Percentiles rank a stretch among this genome's conserved stretches.
These are phyloP conservation scores for Telfairia occidentalis DNA, from an alignment of 331 rosid genomes.

Conservation along the genomic window DNA sequence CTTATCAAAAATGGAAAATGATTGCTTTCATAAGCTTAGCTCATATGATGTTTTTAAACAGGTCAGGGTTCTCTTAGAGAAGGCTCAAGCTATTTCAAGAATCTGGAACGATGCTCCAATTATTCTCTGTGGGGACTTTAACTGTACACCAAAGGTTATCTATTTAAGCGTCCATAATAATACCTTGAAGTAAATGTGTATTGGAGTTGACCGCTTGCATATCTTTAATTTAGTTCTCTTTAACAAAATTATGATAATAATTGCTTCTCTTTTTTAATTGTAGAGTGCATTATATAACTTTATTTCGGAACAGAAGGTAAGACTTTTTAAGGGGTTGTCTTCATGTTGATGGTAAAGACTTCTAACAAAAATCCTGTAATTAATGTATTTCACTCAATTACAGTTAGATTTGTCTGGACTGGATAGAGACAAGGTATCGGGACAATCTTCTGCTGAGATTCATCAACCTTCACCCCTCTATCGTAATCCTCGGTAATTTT, in stretches of 20 bases:
- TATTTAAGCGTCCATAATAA: constrained; percentile 9
- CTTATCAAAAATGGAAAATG: too few relatives aligned
- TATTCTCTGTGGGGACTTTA: constrained; percentile 88
- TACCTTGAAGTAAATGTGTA: constrained; percentile 6
- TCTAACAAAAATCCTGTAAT: not conserved
- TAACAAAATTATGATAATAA: not conserved
- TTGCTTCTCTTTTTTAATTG: not conserved
- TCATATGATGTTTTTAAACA: constrained; percentile 28
- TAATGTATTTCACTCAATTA: constrained; percentile 14
- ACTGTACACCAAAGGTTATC: constrained; percentile 85
- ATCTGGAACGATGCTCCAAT: constrained; percentile 77
- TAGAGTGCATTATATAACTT: constrained; percentile 90
- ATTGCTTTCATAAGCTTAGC: constrained; percentile 10
- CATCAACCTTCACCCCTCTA: constrained; percentile 21
- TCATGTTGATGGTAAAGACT: constrained; percentile 10
- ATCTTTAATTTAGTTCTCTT: not conserved
- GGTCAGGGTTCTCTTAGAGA: constrained; percentile 73
- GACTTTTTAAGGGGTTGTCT: constrained; percentile 5
- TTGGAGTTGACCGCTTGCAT: not conserved
- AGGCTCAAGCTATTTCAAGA: constrained; percentile 66
- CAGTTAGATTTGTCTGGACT: constrained; percentile 71
- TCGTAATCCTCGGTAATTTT: constrained; percentile 39
- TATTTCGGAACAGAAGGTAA: constrained; percentile 72
- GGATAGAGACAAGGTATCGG: constrained; percentile 73
- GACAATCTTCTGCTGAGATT: constrained; percentile 63